phyloP scores from a whole-genome alignment of 257 asterid genomes.

The Parsonsia alboflavescens region DNA sequence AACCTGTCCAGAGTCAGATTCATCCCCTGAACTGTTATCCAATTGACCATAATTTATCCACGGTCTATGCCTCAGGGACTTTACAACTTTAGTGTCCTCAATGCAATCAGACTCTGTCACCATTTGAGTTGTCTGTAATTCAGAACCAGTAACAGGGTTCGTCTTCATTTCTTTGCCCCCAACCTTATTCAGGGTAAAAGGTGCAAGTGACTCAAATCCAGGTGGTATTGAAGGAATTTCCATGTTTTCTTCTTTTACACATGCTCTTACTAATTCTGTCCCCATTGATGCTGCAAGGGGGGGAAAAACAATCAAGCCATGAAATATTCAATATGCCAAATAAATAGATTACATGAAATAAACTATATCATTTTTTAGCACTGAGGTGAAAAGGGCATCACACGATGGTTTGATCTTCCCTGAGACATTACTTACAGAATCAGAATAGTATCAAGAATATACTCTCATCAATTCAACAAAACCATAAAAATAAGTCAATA shows the following conservation, averaged over 20 bases:
- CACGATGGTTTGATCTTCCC: constrained; percentile 5
- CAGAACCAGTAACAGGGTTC: constrained; percentile 33
- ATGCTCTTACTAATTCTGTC: constrained; percentile 64
- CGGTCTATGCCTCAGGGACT: constrained; percentile 49
- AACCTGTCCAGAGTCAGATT: constrained; percentile 67
- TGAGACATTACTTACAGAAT: neutral
- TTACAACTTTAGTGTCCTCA: constrained; percentile 40
- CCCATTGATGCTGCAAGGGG: constrained; percentile 49
- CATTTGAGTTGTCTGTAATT: constrained; percentile 26
- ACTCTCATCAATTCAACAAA: neutral
- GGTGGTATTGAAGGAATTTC: constrained; percentile 78
- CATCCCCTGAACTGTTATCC: constrained; percentile 62
- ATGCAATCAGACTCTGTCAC: constrained; percentile 36
- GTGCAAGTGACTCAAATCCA: constrained; percentile 82
- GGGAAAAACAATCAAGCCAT: neutral
- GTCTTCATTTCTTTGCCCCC: constrained; percentile 31
- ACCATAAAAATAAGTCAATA: neutral
- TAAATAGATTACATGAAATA: constrained; percentile 13
- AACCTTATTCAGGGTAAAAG: constrained; percentile 58
- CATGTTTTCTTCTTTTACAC: constrained; percentile 70
- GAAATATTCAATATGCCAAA: constrained; percentile 5
- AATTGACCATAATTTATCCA: constrained; percentile 44
- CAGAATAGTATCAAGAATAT: neutral
- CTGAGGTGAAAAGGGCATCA: constrained; percentile 4
- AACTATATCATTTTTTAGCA: neutral